Percentiles rank a stretch among this genome's conserved stretches.
These are phyloP conservation scores for Diaporthe citriasiana DNA, from an alignment of 2,329 filamentous ascomycete species.

Conservation along the genomic window DNA sequence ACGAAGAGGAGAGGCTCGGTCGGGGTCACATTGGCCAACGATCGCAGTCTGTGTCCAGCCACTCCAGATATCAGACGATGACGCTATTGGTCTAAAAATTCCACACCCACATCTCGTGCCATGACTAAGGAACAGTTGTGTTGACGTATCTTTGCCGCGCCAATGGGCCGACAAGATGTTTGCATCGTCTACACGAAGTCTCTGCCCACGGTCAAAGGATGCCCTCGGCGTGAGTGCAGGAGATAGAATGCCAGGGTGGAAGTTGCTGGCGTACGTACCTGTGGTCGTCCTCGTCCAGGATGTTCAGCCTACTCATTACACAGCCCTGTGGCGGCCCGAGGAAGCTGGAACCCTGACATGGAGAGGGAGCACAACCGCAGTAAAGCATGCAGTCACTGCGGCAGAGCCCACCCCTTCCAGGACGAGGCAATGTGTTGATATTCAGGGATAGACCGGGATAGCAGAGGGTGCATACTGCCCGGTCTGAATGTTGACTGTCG, in stretches of 20 bases:
- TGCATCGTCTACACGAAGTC: neutral
- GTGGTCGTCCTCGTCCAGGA: constrained; percentile 7
- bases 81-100: constrained; percentile 10
- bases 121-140: neutral
- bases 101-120: neutral
- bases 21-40: neutral
- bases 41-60: constrained; percentile 5
- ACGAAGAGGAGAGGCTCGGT: neutral
- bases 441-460: constrained; percentile 41
- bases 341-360: neutral
- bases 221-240: neutral
- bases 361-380: neutral
- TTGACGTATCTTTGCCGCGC: neutral
- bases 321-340: constrained; percentile 12
- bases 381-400: neutral
- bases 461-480: neutral
- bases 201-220: neutral
- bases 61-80: constrained; percentile 27
- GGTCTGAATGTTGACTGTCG: constrained; percentile 20
- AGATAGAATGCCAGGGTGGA: neutral
- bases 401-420: constrained; percentile 17
- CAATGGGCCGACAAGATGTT: neutral
- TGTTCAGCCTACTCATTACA: constrained; percentile 6
- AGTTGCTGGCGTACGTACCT: neutral
- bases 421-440: constrained; percentile 35